Evolutionary conservation across 2,329 filamentous ascomycete genomes (phyloP).

Genomic region (Basipetospora sp.): DNA sequence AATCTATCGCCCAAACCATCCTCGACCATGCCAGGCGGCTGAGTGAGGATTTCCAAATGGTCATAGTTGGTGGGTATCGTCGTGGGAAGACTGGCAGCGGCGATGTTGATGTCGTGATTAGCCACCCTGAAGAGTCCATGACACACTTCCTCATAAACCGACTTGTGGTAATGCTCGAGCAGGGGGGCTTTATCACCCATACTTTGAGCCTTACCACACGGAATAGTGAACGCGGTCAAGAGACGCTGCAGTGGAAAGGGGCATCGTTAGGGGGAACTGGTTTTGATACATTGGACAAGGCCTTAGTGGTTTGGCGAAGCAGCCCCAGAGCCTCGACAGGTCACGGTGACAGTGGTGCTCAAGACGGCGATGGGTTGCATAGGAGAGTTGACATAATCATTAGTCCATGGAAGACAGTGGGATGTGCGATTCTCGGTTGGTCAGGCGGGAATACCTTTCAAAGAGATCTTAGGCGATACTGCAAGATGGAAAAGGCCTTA

Average conservation of each 20-base stretch:
- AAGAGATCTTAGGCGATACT: slow-evolving; percentile 68
- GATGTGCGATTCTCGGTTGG: slow-evolving; percentile 82
- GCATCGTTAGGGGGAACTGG: slow-evolving; percentile 32
- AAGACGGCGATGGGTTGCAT: too few species aligned
- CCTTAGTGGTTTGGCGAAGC: slow-evolving; percentile 69
- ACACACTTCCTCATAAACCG: slow-evolving; percentile 58
- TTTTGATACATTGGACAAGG: slow-evolving; percentile 84
- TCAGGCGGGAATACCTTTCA: slow-evolving; percentile 79
- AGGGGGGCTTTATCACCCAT: slow-evolving; percentile 60
- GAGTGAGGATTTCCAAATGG: slow-evolving; percentile 37
- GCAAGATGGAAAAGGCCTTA: slow-evolving; percentile 53
- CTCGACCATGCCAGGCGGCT: slow-evolving; percentile 52
- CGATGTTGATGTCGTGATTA: slow-evolving; percentile 77
- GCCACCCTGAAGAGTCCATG: slow-evolving; percentile 54
- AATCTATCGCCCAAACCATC: slow-evolving; percentile 50
- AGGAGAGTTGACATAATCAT: slow-evolving; percentile 80
- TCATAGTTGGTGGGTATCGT: slow-evolving; percentile 66
- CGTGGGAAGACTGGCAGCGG: slow-evolving; percentile 59
- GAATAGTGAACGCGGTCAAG: slow-evolving; percentile 59
- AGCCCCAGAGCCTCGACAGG: not conserved
- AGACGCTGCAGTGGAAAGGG: slow-evolving; percentile 38
- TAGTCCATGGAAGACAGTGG: slow-evolving; percentile 73
- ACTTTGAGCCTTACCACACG: slow-evolving; percentile 56
- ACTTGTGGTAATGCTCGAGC: slow-evolving; percentile 58
- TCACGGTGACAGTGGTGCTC: too few species aligned